A percentile compares a stretch with the other conserved stretches of the same genome.
phyloP scores from a whole-genome alignment of 2,329 filamentous ascomycete genomes.

The Aspergillus versicolor region DNA sequence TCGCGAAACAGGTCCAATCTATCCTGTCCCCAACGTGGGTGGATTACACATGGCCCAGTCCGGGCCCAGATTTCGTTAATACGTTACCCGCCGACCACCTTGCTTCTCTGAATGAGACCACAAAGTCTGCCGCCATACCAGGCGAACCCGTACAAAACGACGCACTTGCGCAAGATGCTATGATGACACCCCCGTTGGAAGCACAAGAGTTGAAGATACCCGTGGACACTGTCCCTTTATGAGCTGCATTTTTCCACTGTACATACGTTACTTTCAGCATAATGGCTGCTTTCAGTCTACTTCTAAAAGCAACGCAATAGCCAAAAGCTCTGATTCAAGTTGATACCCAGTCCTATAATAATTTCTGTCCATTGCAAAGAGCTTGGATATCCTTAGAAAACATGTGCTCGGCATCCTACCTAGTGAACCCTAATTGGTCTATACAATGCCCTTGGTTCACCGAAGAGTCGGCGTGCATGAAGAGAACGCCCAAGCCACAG shows the following conservation, averaged over 20 bases:
- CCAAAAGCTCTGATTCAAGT: no score
- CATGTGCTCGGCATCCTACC: no score
- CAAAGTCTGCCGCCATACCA: background rate
- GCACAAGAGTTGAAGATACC: conserved; percentile 24
- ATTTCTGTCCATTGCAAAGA: no score
- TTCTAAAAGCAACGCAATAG: background rate
- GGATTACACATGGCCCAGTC: conserved; percentile 48
- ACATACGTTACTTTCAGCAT: background rate
- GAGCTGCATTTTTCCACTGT: conserved; percentile 1
- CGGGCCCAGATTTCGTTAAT: conserved; percentile 43
- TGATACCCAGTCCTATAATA: no score
- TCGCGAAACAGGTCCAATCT: conserved; percentile 39
- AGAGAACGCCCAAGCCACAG: background rate
- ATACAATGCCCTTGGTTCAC: no score
- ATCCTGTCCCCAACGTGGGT: conserved; percentile 44
- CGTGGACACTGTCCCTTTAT: conserved; percentile 10
- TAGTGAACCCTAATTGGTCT: no score
- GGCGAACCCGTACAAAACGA: background rate
- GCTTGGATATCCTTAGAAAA: no score
- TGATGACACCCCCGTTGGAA: conserved; percentile 35
- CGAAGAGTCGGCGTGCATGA: no score
- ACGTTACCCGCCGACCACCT: conserved; percentile 29
- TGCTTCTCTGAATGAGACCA: conserved; percentile 12
- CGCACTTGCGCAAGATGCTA: conserved; percentile 7
- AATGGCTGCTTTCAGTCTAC: background rate